Evolutionary conservation across 2,329 filamentous ascomycete species (phyloP).

Genomic region (Zasmidium citrigriseum): DNA sequence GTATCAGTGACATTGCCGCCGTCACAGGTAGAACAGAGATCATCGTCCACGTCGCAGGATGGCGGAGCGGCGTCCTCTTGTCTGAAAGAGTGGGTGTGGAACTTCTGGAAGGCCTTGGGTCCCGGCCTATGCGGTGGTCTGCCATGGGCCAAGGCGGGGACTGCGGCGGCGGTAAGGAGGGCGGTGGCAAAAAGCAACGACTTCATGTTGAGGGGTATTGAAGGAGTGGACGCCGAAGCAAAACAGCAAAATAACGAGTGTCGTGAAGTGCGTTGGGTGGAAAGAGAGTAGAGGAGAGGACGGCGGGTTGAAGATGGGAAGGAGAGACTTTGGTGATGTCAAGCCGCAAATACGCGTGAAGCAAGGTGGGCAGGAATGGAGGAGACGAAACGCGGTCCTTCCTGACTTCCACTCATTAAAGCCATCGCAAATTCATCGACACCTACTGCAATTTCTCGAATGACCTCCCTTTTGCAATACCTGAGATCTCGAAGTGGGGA

Average conservation of each 20-base stretch:
- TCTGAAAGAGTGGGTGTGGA: background rate
- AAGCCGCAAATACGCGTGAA: background rate
- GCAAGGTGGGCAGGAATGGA: background rate
- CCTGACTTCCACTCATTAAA: background rate
- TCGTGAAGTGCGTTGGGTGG: background rate
- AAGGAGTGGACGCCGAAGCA: conserved; percentile 9
- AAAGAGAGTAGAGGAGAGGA: conserved; percentile 1
- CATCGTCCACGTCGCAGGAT: background rate
- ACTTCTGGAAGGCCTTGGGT: background rate
- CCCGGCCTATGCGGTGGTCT: background rate
- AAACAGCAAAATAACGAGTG: conserved; percentile 5
- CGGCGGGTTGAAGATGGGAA: background rate
- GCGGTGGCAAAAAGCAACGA: conserved; percentile 4
- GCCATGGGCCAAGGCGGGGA: conserved; percentile 1
- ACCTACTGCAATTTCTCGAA: too few species aligned
- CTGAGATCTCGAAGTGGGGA: background rate
- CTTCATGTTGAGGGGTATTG: conserved; percentile 6
- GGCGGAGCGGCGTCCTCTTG: background rate
- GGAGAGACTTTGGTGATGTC: background rate
- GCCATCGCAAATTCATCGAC: background rate
- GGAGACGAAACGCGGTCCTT: background rate
- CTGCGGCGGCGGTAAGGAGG: conserved; percentile 2
- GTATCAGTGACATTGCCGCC: conserved; percentile 22
- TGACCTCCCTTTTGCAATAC: background rate
- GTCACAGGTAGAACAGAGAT: conserved; percentile 27